Evolutionary conservation across 179 eudicot species (phyloP).

Genomic region (Vitellaria paradoxa): DNA sequence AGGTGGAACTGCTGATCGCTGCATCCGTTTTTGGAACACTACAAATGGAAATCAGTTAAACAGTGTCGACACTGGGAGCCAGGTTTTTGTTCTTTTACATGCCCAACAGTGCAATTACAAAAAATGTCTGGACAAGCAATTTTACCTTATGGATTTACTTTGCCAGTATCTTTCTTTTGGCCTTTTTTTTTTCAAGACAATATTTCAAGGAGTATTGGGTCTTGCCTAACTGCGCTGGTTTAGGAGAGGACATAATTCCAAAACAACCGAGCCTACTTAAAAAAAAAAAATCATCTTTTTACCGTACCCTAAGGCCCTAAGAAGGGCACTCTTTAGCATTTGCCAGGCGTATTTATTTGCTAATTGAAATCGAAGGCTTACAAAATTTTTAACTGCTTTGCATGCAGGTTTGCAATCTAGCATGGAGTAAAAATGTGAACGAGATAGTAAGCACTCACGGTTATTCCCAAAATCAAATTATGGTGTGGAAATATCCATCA

Average conservation of each 20-base stretch:
- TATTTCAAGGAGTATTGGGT: too few relatives aligned
- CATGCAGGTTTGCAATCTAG: conserved; percentile 88
- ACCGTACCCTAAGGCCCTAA: too few relatives aligned
- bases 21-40: conserved; percentile 96
- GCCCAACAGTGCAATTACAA: neutral
- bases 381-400: neutral
- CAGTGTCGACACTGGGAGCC: conserved; percentile 89
- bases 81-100: conserved; percentile 36
- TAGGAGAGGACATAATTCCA: too few relatives aligned
- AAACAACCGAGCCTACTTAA: too few relatives aligned
- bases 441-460: conserved; percentile 99
- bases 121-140: neutral
- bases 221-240: too few relatives aligned
- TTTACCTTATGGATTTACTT: too few relatives aligned
- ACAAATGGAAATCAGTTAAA: conserved; percentile 80
- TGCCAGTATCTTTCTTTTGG: too few relatives aligned
- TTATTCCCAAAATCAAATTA: conserved; percentile 93
- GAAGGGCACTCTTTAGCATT: too few relatives aligned
- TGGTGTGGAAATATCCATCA: conserved; percentile 99
- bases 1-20: conserved; percentile 97
- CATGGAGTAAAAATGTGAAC: conserved; percentile 98
- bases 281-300: too few relatives aligned
- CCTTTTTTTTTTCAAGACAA: neutral
- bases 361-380: neutral
- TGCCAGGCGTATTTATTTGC: too few relatives aligned